Base-by-base conservation (phyloP, 176 grass and related monocot genomes). In the Thalia dealbata region DNA sequence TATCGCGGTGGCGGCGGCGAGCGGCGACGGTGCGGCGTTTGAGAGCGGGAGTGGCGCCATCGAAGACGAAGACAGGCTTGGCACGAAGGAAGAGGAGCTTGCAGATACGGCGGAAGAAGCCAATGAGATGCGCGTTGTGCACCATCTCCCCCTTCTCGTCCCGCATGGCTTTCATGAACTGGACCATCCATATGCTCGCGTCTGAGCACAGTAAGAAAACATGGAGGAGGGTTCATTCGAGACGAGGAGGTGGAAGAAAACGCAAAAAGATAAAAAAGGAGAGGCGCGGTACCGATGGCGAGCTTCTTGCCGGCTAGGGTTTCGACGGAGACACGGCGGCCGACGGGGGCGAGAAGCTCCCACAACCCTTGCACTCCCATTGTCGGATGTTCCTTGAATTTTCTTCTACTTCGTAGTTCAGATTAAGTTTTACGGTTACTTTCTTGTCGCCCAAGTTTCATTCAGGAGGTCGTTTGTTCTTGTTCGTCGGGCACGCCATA, bases 131-230 rank as follows among this genome's bases (percentile, higher is more conserved):
- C 5, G 95, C 85, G 61, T 92, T 89, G 54, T 76, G 84, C 72
- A 90, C 46, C 95, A 97, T 97, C 78, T 91, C 95, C 28, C 95
- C 95, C 67, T 90, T 90, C 60, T 97, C 95, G 61, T 97, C 95
- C 72, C 90, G 82, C 87, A 97, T 97, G 50, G 95, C 93, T 81
- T 89, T 84, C 87, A 91, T 88, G 87, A 97, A 97, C 78, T 97
- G 90, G 79, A 97, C 90, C 87, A 97, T 92, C 90, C 90, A 92
- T 89, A 97, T 92, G 90, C 90, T 97, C 28, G 95, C 90, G 73
- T 92, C 92, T 85, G 72, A 14, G 25, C 27, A 46, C 16, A 62
- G 27, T 21, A 43, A 43, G 14, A 25, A 26, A 50, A 73, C 18
- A 32, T 24, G 64, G 29, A 18, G 64, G 62, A 59, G 72, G 30